Evolutionary conservation across 495 filamentous ascomycete species (phyloP), one percentile per base, ranked within the genome.

Genomic region (Penicillium dipodomyicola): DNA sequence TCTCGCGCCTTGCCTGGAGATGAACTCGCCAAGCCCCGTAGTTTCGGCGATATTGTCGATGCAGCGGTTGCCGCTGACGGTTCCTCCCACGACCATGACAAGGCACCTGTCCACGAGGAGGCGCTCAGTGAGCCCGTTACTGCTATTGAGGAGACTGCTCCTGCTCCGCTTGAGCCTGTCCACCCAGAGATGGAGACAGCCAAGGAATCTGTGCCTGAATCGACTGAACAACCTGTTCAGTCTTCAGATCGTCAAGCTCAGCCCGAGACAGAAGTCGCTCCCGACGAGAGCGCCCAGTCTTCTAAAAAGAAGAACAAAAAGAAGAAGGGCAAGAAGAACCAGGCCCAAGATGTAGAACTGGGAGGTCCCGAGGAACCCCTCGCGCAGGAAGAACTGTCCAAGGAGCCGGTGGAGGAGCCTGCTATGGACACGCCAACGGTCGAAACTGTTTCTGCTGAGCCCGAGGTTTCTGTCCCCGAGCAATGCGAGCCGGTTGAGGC

Each of bases 241-340:
- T 7, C 48, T 10, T 30, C 45, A 4, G 61, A 65, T 14, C 39
- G 27, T 27, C 32, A 59, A 33, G 5, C 46, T 15, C 39, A 60
- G 11, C 35, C 45, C 1, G 17, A 51, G 0, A 61, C 68, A 44
- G 62, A 66, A 12, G 7, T 57, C 4, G 43, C 47, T 44, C 41
- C 44, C 8, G 65, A 71, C n/a, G 59, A 61, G 10, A 30, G 41
- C 41, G 7, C 62, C 1, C 41, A 60, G 2, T 63, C 61, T 35
- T 70, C 73, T 0, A 70, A 69, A 56, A 74, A 76, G 61, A 74
- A 70, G 44, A 72, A 69, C 57, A 72, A 74, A 37, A 73, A 72
- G 49, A 71, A 71, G 27, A 74, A 69, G 58, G 62, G 62, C 23
- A 72, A 73, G 60, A 72, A 73, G 60, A 61, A 57, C 14, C 65